Base-by-base conservation (phyloP, 179 eudicot genomes). In the Pouteria campechiana region DNA sequence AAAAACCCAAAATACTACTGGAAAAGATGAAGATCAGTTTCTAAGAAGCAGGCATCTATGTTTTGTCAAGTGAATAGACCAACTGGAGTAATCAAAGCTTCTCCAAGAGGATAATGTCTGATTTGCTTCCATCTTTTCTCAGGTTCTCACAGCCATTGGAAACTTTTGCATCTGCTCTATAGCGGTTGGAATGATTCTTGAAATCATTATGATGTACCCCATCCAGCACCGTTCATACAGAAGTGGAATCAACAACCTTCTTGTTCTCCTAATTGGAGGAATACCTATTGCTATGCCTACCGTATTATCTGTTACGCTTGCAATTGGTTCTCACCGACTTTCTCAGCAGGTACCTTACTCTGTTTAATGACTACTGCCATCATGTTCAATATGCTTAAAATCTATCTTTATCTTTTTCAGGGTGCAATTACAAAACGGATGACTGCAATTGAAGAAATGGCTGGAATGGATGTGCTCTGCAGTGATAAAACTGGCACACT, bases 231-330 rank as follows among this genome's bases (percentile, higher is more conserved):
- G 85, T 11, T 48, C 67, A 37, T 80, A 80, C 46, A 70, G 85
- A 56, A 57, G 54, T 5, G 85, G 90, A 40, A 77, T 77, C 44
- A 57, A 80, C 74, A 80, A 80, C 57, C 90, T 80, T 38, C 81
- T 80, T 45, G 90, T 80, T 42, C 61, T 80, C 31, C 54, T 80
- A 64, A 80, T 80, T 44, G 90, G 90, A 46, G 90, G 90, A 40
- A 80, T 80, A 42, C 90, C 90, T 14, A 81, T 81, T 11, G 90
- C 90, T 24, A 81, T 81, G 90, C 90, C 85, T 21, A 81, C 90
- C 9, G 90, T 78, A 40, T 50, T 77, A 41, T 81, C 90, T 2
- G 87, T 78, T 35, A 78, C 87, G 21, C 76, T 78, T 36, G 87
- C 87, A 21, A 72, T 78, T 17, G 85, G 90, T 48, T 81, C 90